Conservation (phyloP, 331 rosid species). For the Dryas integrifolia region DNA sequence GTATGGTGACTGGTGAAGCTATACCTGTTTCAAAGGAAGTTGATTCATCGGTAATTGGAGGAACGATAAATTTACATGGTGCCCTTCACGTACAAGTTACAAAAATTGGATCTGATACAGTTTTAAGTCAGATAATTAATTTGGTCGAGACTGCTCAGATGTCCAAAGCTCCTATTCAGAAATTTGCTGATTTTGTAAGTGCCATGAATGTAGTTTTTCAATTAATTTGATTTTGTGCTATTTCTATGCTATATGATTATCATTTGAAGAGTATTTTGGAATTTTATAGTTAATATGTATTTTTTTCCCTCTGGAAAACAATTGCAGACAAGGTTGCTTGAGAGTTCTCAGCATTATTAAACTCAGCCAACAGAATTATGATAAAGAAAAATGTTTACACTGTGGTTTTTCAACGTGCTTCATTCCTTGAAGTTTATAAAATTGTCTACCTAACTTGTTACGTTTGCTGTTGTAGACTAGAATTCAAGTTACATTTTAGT, state of each 20-base stretch:
- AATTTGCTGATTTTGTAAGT: slow-evolving; percentile 98
- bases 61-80: slow-evolving; percentile 90
- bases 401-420: background rate
- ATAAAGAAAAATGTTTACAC: background rate
- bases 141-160: slow-evolving; percentile 97
- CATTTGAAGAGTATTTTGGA: background rate
- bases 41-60: slow-evolving; percentile 71
- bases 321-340: background rate
- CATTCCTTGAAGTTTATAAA: background rate
- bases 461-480: background rate
- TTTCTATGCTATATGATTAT: background rate
- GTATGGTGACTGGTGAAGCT: slow-evolving; percentile 98
- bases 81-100: slow-evolving; percentile 69
- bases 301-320: background rate
- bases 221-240: slow-evolving; percentile 1
- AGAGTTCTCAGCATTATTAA: background rate
- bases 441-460: background rate
- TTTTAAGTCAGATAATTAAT: slow-evolving; percentile 88
- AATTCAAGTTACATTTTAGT: slow-evolving; percentile 3
- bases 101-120: slow-evolving; percentile 86
- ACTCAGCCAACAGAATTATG: background rate
- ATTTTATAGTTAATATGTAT: background rate
- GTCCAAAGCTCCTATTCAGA: slow-evolving; percentile 99
- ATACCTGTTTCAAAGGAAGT: slow-evolving; percentile 72
- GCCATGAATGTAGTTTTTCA: slow-evolving; percentile 26